These are phyloP conservation scores for Persicaria maculosa DNA, from an alignment of 148 eudicot species.

Conservation along the genomic window DNA sequence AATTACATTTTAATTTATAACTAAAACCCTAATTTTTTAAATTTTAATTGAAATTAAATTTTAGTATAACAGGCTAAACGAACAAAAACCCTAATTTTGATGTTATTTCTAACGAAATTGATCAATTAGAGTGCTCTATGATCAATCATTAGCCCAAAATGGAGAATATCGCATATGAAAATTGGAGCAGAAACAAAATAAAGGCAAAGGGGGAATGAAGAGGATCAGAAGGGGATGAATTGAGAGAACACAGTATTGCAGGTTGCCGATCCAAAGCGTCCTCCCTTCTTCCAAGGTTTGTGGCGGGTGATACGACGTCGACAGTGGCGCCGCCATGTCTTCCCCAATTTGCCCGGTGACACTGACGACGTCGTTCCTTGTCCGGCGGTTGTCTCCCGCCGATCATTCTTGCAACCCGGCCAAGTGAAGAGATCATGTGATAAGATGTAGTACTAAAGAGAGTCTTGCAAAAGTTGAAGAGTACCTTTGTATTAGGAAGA, in stretches of 20 bases:
- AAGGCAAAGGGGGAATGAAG: no score
- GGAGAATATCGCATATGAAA: not conserved
- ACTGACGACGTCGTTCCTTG: not conserved
- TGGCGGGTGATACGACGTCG: slow-evolving; percentile 46
- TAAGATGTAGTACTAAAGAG: no score
- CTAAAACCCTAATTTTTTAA: no score
- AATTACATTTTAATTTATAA: no score
- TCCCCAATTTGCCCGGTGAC: not conserved
- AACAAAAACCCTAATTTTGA: slow-evolving; percentile 12
- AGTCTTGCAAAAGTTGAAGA: no score
- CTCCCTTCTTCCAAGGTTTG: slow-evolving; percentile 85
- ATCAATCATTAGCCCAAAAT: not conserved
- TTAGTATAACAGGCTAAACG: not conserved
- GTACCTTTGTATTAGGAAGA: no score
- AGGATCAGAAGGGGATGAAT: no score
- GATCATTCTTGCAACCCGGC: not conserved
- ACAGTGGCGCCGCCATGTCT: slow-evolving; percentile 28
- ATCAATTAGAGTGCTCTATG: not conserved
- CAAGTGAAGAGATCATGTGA: not conserved
- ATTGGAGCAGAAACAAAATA: no score
- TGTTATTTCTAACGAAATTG: not conserved
- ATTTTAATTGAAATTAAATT: no score
- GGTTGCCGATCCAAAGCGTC: no score
- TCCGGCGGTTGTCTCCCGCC: not conserved
- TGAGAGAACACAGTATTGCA: no score